A percentile compares a stretch with the other conserved stretches of the same genome.
Conservation (phyloP, 2,329 filamentous ascomycete genomes). For the Alternaria sp. region DNA sequence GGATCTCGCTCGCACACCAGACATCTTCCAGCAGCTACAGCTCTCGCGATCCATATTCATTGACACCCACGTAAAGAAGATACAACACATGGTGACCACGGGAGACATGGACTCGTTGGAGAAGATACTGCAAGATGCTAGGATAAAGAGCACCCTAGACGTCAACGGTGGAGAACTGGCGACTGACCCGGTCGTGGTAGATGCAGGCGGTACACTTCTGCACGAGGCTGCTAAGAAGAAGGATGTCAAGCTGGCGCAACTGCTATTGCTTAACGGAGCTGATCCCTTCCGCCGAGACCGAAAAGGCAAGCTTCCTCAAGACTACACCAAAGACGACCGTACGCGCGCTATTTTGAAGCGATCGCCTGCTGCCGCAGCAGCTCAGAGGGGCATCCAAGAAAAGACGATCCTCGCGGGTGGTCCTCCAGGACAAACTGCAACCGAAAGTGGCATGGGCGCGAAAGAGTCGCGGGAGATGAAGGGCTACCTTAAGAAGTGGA, state of each 20-base stretch:
- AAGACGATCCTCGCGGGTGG: constrained; percentile 89
- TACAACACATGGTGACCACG: constrained; percentile 78
- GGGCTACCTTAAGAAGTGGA: constrained; percentile 99
- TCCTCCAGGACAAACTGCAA: constrained; percentile 65
- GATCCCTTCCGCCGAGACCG: constrained; percentile 95
- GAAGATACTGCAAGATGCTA: constrained; percentile 80
- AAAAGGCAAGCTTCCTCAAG: constrained; percentile 93
- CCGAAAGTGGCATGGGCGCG: constrained; percentile 68
- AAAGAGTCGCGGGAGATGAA: constrained; percentile 97
- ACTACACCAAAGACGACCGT: constrained; percentile 93
- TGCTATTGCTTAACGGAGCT: constrained; percentile 89
- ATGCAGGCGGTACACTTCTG: constrained; percentile 87
- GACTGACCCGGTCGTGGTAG: constrained; percentile 77
- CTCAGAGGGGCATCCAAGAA: constrained; percentile 94
- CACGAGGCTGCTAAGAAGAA: constrained; percentile 92
- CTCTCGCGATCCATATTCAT: constrained; percentile 88
- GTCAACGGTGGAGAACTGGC: constrained; percentile 91
- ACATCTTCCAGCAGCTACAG: constrained; percentile 95
- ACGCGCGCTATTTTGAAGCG: constrained; percentile 89
- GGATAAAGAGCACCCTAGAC: constrained; percentile 86
- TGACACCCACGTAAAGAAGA: constrained; percentile 82
- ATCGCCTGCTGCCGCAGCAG: constrained; percentile 91
- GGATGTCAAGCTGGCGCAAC: constrained; percentile 86
- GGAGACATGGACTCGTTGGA: constrained; percentile 81
- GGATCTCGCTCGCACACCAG: constrained; percentile 87